Conservation (phyloP, 1,139 yeast species). For the Candida neerlandica region DNA sequence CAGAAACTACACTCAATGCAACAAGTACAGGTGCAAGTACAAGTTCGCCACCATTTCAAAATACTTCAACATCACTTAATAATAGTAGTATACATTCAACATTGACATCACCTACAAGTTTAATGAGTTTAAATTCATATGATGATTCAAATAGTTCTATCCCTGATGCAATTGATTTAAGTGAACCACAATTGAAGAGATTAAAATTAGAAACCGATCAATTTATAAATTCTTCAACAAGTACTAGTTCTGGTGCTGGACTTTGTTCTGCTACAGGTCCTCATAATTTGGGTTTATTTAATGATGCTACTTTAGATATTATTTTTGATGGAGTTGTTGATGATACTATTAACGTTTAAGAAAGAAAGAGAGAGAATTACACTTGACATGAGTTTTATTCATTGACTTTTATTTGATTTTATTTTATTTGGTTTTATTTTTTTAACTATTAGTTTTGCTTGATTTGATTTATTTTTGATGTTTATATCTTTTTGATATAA, state of each 20-base stretch:
- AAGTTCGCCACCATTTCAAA: slow-evolving; percentile 14
- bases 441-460: no score
- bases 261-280: background rate
- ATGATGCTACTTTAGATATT: slow-evolving; percentile 24
- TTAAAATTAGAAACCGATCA: slow-evolving; percentile 8
- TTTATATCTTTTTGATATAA: background rate
- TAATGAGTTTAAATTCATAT: slow-evolving; percentile 35
- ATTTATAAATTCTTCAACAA: slow-evolving; percentile 3
- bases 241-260: background rate
- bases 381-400: no score
- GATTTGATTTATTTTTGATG: no score
- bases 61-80: slow-evolving; percentile 8
- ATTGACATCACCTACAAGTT: slow-evolving; percentile 39
- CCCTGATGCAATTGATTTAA: slow-evolving; percentile 10
- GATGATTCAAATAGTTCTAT: slow-evolving; percentile 18
- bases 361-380: background rate
- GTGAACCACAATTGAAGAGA: slow-evolving; percentile 8
- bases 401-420: background rate
- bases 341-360: slow-evolving; percentile 22
- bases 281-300: slow-evolving; percentile 11
- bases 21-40: no score
- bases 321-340: slow-evolving; percentile 35
- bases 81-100: slow-evolving; percentile 17
- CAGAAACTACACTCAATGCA: no score
- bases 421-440: background rate